Base-by-base conservation (phyloP, 108 stramenopile species). In the Cylindrotheca fusiformis region DNA sequence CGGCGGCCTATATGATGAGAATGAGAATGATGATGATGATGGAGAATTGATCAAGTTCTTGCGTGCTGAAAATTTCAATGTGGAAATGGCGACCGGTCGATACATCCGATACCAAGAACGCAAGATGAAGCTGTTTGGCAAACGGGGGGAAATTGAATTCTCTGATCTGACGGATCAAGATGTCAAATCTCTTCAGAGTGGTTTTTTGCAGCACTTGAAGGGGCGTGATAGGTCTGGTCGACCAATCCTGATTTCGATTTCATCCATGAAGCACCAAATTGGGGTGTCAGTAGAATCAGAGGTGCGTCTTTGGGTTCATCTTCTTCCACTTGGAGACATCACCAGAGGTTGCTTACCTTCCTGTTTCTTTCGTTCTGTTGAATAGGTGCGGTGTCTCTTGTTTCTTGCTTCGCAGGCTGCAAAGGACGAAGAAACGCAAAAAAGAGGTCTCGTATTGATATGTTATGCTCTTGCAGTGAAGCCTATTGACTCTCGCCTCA, bases 41-140 rank as follows among this genome's bases (percentile, higher is more conserved):
- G 71, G 57, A 1, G 10, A 66, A 45, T 51, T 55, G n/a, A 25
- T 65, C 2, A 25, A 54, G 19, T 76, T 71, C 41, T 65, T 76
- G 27, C 63, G 75, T 32, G 69, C 69, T 1, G 75, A 68, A 31
- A 55, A 36, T 17, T 76, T 76, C 31, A 65, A 76, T 71, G 65
- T 63, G 0, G 25, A n/a, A 17, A 26, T 50, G 22, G 75, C 75
- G 8, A 65, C 75, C 0, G 20, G 19, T 3, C 63, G 75, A 26
- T 32, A 71, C 41, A 56, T 48, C 14, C 22, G 26, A 12, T 31
- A 70, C 57, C 66, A 51, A 31, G 75, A 76, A 17, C 46, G 30
- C 32, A 32, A 63, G 24, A 46, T 61, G 12, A 61, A 58, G 25
- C 48, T 68, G 18, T 76, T 76, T 29, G 75, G 75, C 25, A 52